Evolutionary conservation across 78 protist species (phyloP).

Genomic region (Tieghemostelium lacteum): DNA sequence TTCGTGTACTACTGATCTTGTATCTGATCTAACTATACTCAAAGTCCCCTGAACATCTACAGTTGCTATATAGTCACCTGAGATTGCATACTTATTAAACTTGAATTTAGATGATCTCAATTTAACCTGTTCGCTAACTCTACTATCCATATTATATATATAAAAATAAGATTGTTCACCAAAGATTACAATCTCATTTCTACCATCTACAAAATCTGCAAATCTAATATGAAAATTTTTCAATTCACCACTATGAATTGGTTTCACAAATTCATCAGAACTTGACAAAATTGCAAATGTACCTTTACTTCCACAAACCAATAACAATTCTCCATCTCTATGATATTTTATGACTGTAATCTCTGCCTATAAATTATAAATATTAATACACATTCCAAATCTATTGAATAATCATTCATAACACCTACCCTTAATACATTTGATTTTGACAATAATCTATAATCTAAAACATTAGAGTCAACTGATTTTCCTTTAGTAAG

Average conservation of each 20-base stretch:
- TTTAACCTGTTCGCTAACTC: background rate
- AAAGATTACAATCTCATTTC: no score
- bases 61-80: conserved; percentile 27
- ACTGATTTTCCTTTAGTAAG: background rate
- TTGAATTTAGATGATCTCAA: background rate
- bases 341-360: no score
- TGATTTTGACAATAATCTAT: background rate
- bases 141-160: background rate
- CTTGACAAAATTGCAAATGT: no score
- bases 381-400: background rate
- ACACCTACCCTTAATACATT: background rate
- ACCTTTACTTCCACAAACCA: no score
- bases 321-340: no score
- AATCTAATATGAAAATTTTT: no score
- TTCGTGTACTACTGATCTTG: conserved; percentile 27
- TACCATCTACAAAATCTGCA: no score
- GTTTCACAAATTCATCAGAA: no score
- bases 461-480: background rate
- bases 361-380: no score
- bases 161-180: background rate
- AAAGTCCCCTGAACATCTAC: conserved; percentile 37
- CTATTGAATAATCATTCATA: no score
- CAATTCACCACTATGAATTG: no score
- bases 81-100: conserved; percentile 10
- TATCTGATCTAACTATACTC: background rate